A percentile compares a stretch with the other conserved stretches of the same genome.
Conservation (phyloP, 2,329 filamentous ascomycete species). For the Rhynchosporium agropyri region DNA sequence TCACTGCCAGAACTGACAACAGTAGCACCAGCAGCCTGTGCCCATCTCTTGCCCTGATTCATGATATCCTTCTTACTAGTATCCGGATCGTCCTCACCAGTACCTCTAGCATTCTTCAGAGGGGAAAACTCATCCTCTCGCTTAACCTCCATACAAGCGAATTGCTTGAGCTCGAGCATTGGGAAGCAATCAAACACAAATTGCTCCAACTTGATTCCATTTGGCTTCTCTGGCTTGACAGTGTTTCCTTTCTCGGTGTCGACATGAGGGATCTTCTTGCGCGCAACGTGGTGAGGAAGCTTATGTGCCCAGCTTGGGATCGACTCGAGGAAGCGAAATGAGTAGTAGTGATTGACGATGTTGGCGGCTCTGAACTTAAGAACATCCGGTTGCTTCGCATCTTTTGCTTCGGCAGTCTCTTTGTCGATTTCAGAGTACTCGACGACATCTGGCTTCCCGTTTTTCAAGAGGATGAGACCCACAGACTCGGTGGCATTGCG, state of each 20-base stretch:
- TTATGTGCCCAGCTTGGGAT: constrained; percentile 85
- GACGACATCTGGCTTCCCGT: constrained; percentile 94
- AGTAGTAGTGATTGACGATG: constrained; percentile 99
- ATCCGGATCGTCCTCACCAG: constrained; percentile 89
- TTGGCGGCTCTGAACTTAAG: constrained; percentile 98
- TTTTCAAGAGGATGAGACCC: constrained; percentile 90
- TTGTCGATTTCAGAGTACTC: constrained; percentile 97
- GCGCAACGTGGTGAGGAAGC: constrained; percentile 92
- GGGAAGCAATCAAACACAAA: constrained; percentile 99
- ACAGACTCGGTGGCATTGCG: constrained; percentile 95
- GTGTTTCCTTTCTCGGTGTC: constrained; percentile 76
- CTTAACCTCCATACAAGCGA: constrained; percentile 93
- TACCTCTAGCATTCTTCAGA: constrained; percentile 85
- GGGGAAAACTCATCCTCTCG: constrained; percentile 98
- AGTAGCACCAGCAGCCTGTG: constrained; percentile 74
- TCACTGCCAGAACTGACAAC: constrained; percentile 66
- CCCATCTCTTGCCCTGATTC: constrained; percentile 85
- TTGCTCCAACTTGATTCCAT: constrained; percentile 98
- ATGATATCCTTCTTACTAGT: constrained; percentile 92
- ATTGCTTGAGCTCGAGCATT: constrained; percentile 80
- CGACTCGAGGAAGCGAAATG: constrained; percentile 85
- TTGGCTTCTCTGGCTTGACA: constrained; percentile 90
- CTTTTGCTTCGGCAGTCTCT: constrained; percentile 85
- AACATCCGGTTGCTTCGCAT: constrained; percentile 75
- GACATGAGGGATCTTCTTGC: constrained; percentile 95